Percentiles rank a stretch among this genome's conserved stretches.
phyloP scores from a whole-genome alignment of 768 basidiomycete genomes.

The Agrocybe praecox region DNA sequence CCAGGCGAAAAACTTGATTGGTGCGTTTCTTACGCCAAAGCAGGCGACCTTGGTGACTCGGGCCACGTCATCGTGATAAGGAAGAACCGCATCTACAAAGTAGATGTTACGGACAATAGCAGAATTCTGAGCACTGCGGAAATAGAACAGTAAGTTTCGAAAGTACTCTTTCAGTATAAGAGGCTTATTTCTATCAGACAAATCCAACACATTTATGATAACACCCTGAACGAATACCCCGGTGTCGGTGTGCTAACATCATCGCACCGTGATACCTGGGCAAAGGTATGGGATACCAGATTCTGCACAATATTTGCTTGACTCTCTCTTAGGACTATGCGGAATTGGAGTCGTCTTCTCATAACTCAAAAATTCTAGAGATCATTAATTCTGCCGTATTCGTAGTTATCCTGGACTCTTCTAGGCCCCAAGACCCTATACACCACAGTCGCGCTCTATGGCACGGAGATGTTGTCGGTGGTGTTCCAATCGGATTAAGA shows the following conservation, averaged over 20 bases:
- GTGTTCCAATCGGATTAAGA: conserved; percentile 56
- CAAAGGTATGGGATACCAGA: conserved; percentile 55
- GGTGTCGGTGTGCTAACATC: conserved; percentile 79
- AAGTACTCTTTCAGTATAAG: neutral
- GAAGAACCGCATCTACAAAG: conserved; percentile 83
- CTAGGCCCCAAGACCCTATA: conserved; percentile 48
- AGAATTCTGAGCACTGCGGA: conserved; percentile 65
- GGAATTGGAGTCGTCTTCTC: conserved; percentile 55
- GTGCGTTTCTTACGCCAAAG: conserved; percentile 66
- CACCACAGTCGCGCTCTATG: conserved; percentile 74
- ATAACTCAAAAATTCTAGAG: conserved; percentile 68
- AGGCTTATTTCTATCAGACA: conserved; percentile 45
- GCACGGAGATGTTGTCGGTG: conserved; percentile 72
- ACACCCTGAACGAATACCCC: conserved; percentile 63
- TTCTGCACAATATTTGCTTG: neutral
- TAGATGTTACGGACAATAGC: conserved; percentile 60
- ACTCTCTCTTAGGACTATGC: conserved; percentile 55
- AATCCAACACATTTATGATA: conserved; percentile 70
- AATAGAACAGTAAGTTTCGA: conserved; percentile 56
- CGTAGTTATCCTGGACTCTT: conserved; percentile 77
- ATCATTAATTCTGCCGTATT: conserved; percentile 87
- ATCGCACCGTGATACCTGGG: conserved; percentile 86
- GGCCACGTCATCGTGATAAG: conserved; percentile 86
- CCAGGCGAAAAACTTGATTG: conserved; percentile 82
- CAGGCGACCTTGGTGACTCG: conserved; percentile 56